A percentile compares a stretch with the other conserved stretches of the same genome.
Evolutionary conservation across 192 early-diverging fungal species (phyloP).

Genomic region (Entomortierella chlamydospora): DNA sequence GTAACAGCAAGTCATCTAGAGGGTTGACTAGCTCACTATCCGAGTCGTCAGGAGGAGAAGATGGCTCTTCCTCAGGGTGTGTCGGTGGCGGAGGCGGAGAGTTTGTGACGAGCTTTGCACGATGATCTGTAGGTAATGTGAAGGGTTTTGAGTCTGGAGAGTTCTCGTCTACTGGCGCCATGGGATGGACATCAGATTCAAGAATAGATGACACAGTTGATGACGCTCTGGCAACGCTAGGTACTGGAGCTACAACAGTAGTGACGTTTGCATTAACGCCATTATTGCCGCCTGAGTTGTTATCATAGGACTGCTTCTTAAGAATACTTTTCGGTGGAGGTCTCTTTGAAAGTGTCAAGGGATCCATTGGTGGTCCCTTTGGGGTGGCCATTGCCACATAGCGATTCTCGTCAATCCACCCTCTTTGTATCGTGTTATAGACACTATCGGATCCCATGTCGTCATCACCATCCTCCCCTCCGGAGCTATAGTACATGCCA

Average conservation of each 20-base stretch:
- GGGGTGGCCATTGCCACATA: constrained; percentile 4
- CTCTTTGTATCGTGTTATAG: background rate
- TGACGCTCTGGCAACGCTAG: background rate
- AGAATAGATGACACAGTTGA: background rate
- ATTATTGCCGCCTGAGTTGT: background rate
- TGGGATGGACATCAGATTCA: constrained; percentile 24
- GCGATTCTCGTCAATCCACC: background rate
- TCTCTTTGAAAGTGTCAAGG: background rate
- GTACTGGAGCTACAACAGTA: background rate
- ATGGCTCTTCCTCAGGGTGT: background rate
- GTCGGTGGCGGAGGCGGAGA: constrained; percentile 20
- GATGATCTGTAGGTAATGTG: constrained; percentile 6
- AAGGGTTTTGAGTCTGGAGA: background rate
- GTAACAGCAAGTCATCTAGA: background rate
- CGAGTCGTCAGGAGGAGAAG: background rate
- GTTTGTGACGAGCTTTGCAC: constrained; percentile 27
- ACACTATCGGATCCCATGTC: background rate
- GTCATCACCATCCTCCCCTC: background rate
- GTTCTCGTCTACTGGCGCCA: constrained; percentile 4
- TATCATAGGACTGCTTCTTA: constrained; percentile 13
- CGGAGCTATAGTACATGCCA: background rate
- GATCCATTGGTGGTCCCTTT: constrained; percentile 17
- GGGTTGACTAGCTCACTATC: too few relatives aligned
- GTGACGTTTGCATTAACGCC: too few relatives aligned
- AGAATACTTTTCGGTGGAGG: constrained; percentile 37